Evolutionary conservation across 2,329 filamentous ascomycete species (phyloP).

Genomic region (Neoarthrinium moseri): DNA sequence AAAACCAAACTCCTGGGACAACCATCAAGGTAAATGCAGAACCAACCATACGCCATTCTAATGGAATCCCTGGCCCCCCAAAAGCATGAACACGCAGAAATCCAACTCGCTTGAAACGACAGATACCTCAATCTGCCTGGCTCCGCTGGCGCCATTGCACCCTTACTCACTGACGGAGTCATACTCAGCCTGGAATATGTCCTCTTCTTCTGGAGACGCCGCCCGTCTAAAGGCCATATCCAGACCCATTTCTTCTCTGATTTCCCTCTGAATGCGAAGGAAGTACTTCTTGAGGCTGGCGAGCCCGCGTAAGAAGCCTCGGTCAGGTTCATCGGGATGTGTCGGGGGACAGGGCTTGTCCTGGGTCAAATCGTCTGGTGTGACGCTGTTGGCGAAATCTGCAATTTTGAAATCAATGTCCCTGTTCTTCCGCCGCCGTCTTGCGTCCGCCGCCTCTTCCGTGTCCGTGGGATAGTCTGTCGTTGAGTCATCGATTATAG

Average conservation of each 20-base stretch:
- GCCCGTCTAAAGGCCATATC: slow-evolving; percentile 9
- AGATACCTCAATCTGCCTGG: too few relatives aligned
- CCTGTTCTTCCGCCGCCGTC: slow-evolving; percentile 46
- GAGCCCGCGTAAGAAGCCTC: slow-evolving; percentile 85
- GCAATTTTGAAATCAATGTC: slow-evolving; percentile 94
- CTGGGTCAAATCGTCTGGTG: slow-evolving; percentile 70
- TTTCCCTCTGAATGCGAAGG: slow-evolving; percentile 79
- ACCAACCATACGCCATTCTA: slow-evolving; percentile 2
- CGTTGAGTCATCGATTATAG: slow-evolving; percentile 53
- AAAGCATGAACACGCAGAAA: not conserved
- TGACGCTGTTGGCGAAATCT: slow-evolving; percentile 97
- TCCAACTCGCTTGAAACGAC: not conserved
- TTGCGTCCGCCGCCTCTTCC: slow-evolving; percentile 44
- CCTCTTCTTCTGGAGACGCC: not conserved
- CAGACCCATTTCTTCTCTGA: slow-evolving; percentile 54
- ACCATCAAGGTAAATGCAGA: too few relatives aligned
- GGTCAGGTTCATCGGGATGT: slow-evolving; percentile 77
- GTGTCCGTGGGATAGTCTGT: slow-evolving; percentile 59
- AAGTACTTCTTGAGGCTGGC: slow-evolving; percentile 81
- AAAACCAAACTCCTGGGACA: slow-evolving; percentile 1
- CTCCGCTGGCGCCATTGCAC: too few relatives aligned
- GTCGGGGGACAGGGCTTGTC: slow-evolving; percentile 74
- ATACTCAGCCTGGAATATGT: not conserved
- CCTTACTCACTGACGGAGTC: slow-evolving; percentile 9
- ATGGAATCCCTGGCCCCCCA: not conserved